phyloP scores from a whole-genome alignment of 805 yeast genomes.

The Suhomyces sp. region DNA sequence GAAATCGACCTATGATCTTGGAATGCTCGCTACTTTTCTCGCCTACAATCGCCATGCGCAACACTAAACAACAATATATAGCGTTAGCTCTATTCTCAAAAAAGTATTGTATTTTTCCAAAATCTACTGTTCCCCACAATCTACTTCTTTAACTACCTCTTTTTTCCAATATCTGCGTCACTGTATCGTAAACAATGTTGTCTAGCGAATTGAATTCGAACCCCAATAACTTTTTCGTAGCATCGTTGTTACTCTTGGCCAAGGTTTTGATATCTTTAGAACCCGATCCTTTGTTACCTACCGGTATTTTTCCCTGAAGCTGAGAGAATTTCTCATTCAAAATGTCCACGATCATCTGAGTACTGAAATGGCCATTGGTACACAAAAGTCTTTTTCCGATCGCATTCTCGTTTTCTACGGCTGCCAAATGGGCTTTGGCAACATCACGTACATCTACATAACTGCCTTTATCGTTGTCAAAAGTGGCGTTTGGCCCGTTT shows the following conservation, averaged over 20 bases:
- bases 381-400: constrained; percentile 30
- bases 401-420: constrained; percentile 23
- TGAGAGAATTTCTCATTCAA: constrained; percentile 16
- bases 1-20: constrained; percentile 40
- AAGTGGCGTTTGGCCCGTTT: constrained; percentile 14
- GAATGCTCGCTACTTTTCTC: constrained; percentile 30
- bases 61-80: neutral
- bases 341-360: constrained; percentile 30
- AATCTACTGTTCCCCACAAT: no score
- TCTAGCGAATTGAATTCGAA: constrained; percentile 21
- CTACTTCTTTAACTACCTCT: no score
- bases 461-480: constrained; percentile 20
- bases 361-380: constrained; percentile 32
- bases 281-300: constrained; percentile 34
- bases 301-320: constrained; percentile 20
- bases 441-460: constrained; percentile 23
- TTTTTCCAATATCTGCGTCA: constrained; percentile 15
- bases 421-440: constrained; percentile 31
- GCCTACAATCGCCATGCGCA: constrained; percentile 22
- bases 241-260: constrained; percentile 15
- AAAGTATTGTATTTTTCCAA: no score
- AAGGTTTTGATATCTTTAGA: constrained; percentile 24
- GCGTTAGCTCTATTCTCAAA: no score
- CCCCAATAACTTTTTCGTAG: constrained; percentile 18
- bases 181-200: constrained; percentile 24